phyloP scores from a whole-genome alignment of 371 early-diverging fungal species.

The Circinella umbellata region DNA sequence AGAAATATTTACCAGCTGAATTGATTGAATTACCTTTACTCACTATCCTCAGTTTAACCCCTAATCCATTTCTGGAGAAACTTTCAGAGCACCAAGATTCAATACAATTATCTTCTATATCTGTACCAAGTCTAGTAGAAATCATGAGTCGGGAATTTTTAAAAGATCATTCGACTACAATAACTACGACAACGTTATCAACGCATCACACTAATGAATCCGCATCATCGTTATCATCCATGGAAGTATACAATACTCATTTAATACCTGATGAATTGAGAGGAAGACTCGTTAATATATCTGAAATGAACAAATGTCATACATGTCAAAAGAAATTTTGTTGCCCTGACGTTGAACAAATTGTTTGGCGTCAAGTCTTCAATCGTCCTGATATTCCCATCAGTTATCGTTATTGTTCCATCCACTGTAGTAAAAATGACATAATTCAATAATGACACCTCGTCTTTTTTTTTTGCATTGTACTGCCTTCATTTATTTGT shows the following conservation, averaged over 20 bases:
- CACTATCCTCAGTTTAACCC: slow-evolving; percentile 32
- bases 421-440: slow-evolving; percentile 21
- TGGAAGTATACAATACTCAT: not conserved
- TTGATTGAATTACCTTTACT: slow-evolving; percentile 32
- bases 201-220: no score
- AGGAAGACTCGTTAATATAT: slow-evolving; percentile 23
- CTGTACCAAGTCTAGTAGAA: slow-evolving; percentile 32
- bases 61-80: slow-evolving; percentile 33
- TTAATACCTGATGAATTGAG: slow-evolving; percentile 24
- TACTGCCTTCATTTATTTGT: no score
- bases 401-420: slow-evolving; percentile 41
- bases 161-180: not conserved
- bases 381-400: slow-evolving; percentile 33
- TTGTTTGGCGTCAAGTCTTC: slow-evolving; percentile 31
- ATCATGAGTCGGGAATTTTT: slow-evolving; percentile 23
- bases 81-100: not conserved
- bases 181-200: not conserved
- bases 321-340: slow-evolving; percentile 28
- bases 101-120: slow-evolving; percentile 1
- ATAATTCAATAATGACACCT: not conserved
- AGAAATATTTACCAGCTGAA: slow-evolving; percentile 44
- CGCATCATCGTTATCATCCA: no score
- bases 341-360: slow-evolving; percentile 25
- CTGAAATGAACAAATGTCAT: slow-evolving; percentile 30
- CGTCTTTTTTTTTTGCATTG: not conserved